Conservation (phyloP, 2,329 filamentous ascomycete species). For the Colletotrichum orbiculare region DNA sequence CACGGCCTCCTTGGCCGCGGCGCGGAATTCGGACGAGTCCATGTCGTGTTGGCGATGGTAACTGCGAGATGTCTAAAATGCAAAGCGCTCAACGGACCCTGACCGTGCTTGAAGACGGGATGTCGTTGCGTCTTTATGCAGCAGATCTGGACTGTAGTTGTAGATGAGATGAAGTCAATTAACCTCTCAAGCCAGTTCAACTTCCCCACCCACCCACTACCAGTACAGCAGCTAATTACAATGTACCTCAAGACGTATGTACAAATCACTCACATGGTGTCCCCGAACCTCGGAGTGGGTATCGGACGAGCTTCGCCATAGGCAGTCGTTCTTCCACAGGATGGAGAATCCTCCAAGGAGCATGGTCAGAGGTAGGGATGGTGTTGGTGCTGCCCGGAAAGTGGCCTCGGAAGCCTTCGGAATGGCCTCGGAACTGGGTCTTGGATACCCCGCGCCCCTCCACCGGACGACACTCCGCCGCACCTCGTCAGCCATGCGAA, state of each 20-base stretch:
- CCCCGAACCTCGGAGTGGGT: slow-evolving; percentile 18
- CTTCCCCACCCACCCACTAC: too few species aligned
- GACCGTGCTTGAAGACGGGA: background rate
- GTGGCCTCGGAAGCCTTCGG: too few species aligned
- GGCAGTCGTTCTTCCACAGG: background rate
- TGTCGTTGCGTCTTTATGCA: background rate
- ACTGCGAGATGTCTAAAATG: background rate
- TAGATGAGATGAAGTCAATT: slow-evolving; percentile 29
- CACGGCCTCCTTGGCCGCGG: slow-evolving; percentile 80
- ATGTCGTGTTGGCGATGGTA: slow-evolving; percentile 55
- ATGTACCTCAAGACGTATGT: background rate
- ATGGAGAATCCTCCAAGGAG: background rate
- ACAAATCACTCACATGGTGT: background rate
- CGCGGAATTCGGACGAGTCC: slow-evolving; percentile 82
- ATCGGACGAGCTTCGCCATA: slow-evolving; percentile 2
- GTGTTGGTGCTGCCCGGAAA: background rate
- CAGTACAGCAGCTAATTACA: too few species aligned
- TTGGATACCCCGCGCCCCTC: too few species aligned
- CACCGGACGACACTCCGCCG: too few species aligned
- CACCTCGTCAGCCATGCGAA: too few species aligned
- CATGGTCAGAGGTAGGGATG: background rate
- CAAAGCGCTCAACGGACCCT: background rate
- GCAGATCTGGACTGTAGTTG: background rate
- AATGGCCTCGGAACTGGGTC: too few species aligned
- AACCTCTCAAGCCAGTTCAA: too few species aligned